Evolutionary conservation across 352 stramenopile genomes (phyloP), one percentile per base, ranked within the genome.

Genomic region (Globisporangium polare): DNA sequence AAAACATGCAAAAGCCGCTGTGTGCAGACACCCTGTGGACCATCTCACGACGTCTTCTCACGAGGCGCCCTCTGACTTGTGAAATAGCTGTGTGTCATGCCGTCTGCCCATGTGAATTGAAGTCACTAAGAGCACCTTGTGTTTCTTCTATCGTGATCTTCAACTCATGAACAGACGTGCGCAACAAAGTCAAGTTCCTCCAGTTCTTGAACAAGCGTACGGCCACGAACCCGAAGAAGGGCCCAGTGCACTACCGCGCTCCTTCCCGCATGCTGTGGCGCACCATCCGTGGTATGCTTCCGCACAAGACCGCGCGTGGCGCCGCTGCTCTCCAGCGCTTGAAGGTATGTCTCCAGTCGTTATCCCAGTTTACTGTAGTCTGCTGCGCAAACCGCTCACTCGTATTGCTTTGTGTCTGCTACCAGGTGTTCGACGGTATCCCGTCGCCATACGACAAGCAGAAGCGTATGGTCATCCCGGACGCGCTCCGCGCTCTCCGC

Each of bases 191-290:
- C 76, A 99, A 99, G 83, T 99, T 98, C 85, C 81, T 97, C 65
- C 91, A 99, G 77, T 99, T 99, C 87, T 90, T 98, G 75, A 96
- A 97, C 73, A 99, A 99, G 87, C 88, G 90, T 77, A 98, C 95
- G 70, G 98, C 98, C 75, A 99, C 97, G 55, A 99, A 99, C 90
- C 97, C 97, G 51, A 93, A 92, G 74, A 84, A 91, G 70, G 97
- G 97, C 67, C 97, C 97, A 54, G 96, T 99, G 75, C 97, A 99
- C 86, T 99, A 99, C 95, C 97, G 97, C 75, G 86, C 90, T 27
- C 97, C 97, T 52, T 96, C 96, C 64, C 79, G 89, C 47, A 99
- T 99, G 83, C 73, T 94, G 65, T 92, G 83, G 85, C 82, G 83
- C 59, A 90, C 87, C 52, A 85, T 99, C 68, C 96, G 96, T 80